Evolutionary conservation across 768 basidiomycete genomes (phyloP).

Genomic region (Mycena olivaceomarginata): DNA sequence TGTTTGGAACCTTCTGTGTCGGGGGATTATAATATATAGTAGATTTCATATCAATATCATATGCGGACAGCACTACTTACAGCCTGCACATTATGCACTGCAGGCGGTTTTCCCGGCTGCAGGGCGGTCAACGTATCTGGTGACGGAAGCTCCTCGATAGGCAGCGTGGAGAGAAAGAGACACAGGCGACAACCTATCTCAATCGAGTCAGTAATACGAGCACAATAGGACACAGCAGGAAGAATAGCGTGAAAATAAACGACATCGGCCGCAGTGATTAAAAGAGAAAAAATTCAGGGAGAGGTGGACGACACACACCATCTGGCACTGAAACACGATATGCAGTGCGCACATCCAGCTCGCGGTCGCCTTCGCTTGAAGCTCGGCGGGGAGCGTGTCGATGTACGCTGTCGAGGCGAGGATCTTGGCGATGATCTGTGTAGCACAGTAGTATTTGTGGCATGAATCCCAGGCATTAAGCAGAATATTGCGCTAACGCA

Average conservation of each 20-base stretch:
- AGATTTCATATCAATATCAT: too few species aligned
- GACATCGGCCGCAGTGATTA: slow-evolving; percentile 34
- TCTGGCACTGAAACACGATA: slow-evolving; percentile 74
- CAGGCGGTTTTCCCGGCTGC: neutral
- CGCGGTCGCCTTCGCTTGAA: slow-evolving; percentile 65
- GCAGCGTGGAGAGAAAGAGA: slow-evolving; percentile 36
- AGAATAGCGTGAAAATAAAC: slow-evolving; percentile 52
- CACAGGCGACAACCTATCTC: slow-evolving; percentile 25
- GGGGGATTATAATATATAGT: too few species aligned
- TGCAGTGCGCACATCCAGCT: slow-evolving; percentile 73
- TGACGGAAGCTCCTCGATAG: slow-evolving; percentile 33
- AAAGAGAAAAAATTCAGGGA: too few species aligned
- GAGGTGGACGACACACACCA: slow-evolving; percentile 55
- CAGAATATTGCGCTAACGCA: too few species aligned
- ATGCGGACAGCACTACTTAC: too few species aligned
- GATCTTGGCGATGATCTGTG: slow-evolving; percentile 69
- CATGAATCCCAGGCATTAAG: too few species aligned
- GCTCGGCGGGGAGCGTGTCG: slow-evolving; percentile 61
- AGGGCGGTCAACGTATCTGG: slow-evolving; percentile 31
- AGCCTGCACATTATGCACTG: slow-evolving; percentile 17
- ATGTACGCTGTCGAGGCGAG: slow-evolving; percentile 69
- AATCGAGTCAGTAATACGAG: too few species aligned
- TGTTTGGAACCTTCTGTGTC: too few species aligned
- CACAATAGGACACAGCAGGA: too few species aligned
- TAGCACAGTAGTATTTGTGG: too few species aligned